Evolutionary conservation across 495 filamentous ascomycete species (phyloP).

Genomic region (Podospora conica): DNA sequence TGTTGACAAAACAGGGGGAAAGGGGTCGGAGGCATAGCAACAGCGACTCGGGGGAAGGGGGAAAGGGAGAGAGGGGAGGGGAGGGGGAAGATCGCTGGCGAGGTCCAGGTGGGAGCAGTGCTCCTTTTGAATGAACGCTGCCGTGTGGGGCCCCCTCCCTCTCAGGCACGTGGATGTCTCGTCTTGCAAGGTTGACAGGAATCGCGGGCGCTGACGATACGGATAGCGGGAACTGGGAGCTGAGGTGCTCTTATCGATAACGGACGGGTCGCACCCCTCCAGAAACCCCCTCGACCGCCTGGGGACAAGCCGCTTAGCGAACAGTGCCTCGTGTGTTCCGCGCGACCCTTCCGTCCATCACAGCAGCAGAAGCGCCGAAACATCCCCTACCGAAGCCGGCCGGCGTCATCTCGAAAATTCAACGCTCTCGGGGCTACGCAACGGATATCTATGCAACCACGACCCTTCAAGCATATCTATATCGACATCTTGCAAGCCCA

Average conservation of each 20-base stretch:
- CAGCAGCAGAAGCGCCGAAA: not conserved
- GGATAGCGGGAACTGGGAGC: not conserved
- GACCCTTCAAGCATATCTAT: not conserved
- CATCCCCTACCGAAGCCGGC: not conserved
- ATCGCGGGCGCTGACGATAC: too few relatives aligned
- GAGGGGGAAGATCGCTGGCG: not conserved
- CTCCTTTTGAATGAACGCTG: constrained; percentile 28
- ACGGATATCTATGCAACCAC: not conserved
- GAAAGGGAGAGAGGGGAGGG: constrained; percentile 14
- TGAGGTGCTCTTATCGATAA: not conserved
- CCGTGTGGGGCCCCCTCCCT: constrained; percentile 13
- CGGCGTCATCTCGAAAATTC: not conserved
- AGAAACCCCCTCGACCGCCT: not conserved
- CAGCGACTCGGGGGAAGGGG: not conserved
- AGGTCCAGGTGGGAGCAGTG: constrained; percentile 17
- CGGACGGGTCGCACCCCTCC: not conserved
- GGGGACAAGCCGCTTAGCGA: not conserved
- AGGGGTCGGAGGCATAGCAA: not conserved
- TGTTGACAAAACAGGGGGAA: not conserved
- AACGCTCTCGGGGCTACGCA: not conserved
- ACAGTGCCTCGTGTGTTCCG: not conserved
- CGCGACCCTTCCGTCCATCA: not conserved
- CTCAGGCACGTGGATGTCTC: constrained; percentile 12
- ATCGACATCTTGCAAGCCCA: not conserved
- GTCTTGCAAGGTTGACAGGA: not conserved